Evolutionary conservation across 148 eudicot genomes (phyloP).

Genomic region (Spergularia marina): DNA sequence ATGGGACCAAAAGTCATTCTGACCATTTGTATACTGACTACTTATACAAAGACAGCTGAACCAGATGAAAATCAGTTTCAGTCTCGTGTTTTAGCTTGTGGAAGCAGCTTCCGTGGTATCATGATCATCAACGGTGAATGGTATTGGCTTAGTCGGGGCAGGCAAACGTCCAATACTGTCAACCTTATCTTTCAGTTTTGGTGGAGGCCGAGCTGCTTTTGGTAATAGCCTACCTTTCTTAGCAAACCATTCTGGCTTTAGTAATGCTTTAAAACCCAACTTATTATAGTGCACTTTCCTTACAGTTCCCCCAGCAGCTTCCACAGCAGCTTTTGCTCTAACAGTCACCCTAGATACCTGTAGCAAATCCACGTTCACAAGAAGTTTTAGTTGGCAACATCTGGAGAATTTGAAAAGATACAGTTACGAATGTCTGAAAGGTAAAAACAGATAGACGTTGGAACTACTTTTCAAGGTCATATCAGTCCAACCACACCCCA

Average conservation of each 20-base stretch:
- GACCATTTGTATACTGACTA: not conserved
- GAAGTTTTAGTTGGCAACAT: not conserved
- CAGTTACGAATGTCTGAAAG: not conserved
- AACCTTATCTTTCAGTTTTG: conserved; percentile 75
- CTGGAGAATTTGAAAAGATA: not conserved
- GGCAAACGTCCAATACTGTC: conserved; percentile 96
- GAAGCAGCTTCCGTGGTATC: conserved; percentile 34
- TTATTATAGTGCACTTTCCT: conserved; percentile 89
- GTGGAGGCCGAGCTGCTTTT: conserved; percentile 84
- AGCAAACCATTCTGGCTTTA: conserved; percentile 94
- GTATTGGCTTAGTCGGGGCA: conserved; percentile 82
- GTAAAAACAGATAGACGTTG: not conserved
- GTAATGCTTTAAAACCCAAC: conserved; percentile 79
- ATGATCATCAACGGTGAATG: conserved; percentile 47
- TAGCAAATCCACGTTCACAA: not conserved
- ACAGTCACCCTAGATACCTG: conserved; percentile 40
- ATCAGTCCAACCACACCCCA: not conserved
- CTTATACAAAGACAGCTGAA: not conserved
- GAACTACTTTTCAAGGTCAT: not conserved
- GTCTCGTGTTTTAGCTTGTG: conserved; percentile 14
- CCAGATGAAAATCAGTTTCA: not conserved
- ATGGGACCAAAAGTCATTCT: not conserved
- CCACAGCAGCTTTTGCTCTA: conserved; percentile 77
- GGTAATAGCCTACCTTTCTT: conserved; percentile 92
- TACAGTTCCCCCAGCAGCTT: conserved; percentile 88